Conservation (phyloP, 495 filamentous ascomycete genomes). For the Penicillium bovifimosum region DNA sequence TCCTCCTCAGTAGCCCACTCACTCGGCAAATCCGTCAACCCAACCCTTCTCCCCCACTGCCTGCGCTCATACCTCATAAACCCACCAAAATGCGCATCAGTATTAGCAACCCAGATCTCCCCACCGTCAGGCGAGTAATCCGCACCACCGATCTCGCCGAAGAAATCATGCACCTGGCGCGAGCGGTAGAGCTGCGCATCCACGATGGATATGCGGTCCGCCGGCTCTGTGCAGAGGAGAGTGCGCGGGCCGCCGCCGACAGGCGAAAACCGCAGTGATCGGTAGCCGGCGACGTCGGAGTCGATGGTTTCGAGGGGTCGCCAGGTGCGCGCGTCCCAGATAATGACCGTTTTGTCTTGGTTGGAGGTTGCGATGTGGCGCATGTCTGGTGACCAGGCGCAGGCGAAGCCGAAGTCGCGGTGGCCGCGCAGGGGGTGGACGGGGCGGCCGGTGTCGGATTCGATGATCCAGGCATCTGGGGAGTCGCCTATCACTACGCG, state of each 20-base stretch:
- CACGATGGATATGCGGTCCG: slow-evolving; percentile 75
- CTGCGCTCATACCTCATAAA: slow-evolving; percentile 68
- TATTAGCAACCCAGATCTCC: slow-evolving; percentile 67
- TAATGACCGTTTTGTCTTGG: slow-evolving; percentile 77
- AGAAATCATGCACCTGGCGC: slow-evolving; percentile 76
- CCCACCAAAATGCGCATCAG: slow-evolving; percentile 71
- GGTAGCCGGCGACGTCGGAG: slow-evolving; percentile 72
- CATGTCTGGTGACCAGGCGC: slow-evolving; percentile 87
- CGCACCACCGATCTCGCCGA: slow-evolving; percentile 78
- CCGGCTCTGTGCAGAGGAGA: slow-evolving; percentile 74
- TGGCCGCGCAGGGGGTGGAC: slow-evolving; percentile 62
- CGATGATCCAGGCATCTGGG: slow-evolving; percentile 52
- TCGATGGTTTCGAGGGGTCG: slow-evolving; percentile 56
- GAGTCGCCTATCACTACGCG: slow-evolving; percentile 72
- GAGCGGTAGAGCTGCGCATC: slow-evolving; percentile 62
- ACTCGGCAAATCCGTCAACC: slow-evolving; percentile 26
- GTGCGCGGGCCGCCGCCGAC: slow-evolving; percentile 67
- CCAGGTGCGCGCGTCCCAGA: slow-evolving; percentile 83
- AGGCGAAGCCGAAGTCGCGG: slow-evolving; percentile 80
- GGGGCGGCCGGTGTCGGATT: slow-evolving; percentile 55
- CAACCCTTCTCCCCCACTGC: slow-evolving; percentile 37
- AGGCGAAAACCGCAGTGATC: slow-evolving; percentile 76
- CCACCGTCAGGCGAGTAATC: slow-evolving; percentile 67
- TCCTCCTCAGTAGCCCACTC: slow-evolving; percentile 37
- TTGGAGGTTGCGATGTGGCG: slow-evolving; percentile 84